Evolutionary conservation across 148 eudicot species (phyloP), one percentile per base, ranked within the genome.

Genomic region (Dianthus caryophyllus): DNA sequence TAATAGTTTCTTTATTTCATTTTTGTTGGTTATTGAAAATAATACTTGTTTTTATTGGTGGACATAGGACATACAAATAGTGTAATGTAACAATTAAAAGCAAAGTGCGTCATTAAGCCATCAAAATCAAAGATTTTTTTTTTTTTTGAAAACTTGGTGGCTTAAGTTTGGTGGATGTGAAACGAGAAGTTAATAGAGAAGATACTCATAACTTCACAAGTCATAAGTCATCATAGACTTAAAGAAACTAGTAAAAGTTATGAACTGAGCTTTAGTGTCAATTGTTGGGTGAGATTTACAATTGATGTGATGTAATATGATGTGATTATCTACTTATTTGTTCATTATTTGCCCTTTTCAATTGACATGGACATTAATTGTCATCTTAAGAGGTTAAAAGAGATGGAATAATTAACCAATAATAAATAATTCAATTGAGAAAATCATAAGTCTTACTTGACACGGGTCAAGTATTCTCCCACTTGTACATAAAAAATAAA

Each of bases 231-330:
- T 53, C 29, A 53, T 53, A 22, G 30, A 57, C 61, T 20, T 15
- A 30, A 57, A 57, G 59, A 57, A 57, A 29, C 17, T 14, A 9
- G 7, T 6, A 29, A 30, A n/a, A n/a, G n/a, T n/a, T 57, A 57
- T 29, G 61, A 30, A 20, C 30, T n/a, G n/a, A n/a, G 8, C 31
- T 27, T 13, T 2, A 21, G 61, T 33, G 61, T 57, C 61, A 57
- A 57, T 21, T 57, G 61, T 57, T 57, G 61, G 61, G 61, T 57
- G 61, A 30, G 61, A 57, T 57, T 57, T 57, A n/a, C 18, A 31
- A 57, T 31, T 18, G n/a, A 29, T 2, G 21, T 20, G 20, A 16
- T n/a, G n/a, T n/a, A n/a, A n/a, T n/a, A n/a, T n/a, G n/a, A n/a
- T n/a, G n/a, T n/a, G n/a, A 57, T 26, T 5, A 49, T 49, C 21